phyloP scores from a whole-genome alignment of 2,329 filamentous ascomycete species.

The Neopestalotiopsis clavispora region DNA sequence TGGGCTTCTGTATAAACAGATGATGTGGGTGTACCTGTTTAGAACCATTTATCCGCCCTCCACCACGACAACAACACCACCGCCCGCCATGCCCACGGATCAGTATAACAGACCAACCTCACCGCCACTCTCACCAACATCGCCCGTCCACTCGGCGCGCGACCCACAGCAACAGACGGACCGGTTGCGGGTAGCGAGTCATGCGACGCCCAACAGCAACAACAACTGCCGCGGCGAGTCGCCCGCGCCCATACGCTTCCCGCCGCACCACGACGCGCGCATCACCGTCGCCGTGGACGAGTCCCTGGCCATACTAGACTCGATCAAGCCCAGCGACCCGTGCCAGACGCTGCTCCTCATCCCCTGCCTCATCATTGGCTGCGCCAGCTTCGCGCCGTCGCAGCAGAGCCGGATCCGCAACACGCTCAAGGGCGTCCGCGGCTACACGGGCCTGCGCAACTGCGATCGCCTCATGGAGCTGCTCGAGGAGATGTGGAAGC shows the following conservation, averaged over 20 bases:
- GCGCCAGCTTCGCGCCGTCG: conserved; percentile 57
- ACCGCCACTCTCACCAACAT: conserved; percentile 25
- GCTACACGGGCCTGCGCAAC: conserved; percentile 65
- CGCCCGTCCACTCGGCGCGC: conserved; percentile 23
- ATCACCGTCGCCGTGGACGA: conserved; percentile 62
- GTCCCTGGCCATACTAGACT: conserved; percentile 58
- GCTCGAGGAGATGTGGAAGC: conserved; percentile 62
- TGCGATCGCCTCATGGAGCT: conserved; percentile 58
- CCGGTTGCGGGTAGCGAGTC: conserved; percentile 32
- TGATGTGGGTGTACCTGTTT: conserved; percentile 69
- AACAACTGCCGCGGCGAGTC: conserved; percentile 39
- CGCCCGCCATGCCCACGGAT: conserved; percentile 22
- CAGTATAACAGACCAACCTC: conserved; percentile 18
- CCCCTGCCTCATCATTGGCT: conserved; percentile 65
- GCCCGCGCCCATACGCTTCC: conserved; percentile 52
- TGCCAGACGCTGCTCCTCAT: conserved; percentile 64
- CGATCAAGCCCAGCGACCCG: conserved; percentile 61
- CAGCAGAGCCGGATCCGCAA: conserved; percentile 58
- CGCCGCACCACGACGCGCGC: conserved; percentile 53
- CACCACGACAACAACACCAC: conserved; percentile 23
- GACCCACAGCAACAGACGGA: conserved; percentile 20
- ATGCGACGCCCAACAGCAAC: conserved; percentile 8
- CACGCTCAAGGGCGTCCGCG: conserved; percentile 55
- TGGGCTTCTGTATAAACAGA: conserved; percentile 65
- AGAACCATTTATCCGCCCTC: conserved; percentile 64